Percentiles rank a stretch among this genome's conserved stretches.
These are phyloP conservation scores for Trichomonascus vanleenenianus DNA, from an alignment of 805 yeast species.

Conservation along the genomic window DNA sequence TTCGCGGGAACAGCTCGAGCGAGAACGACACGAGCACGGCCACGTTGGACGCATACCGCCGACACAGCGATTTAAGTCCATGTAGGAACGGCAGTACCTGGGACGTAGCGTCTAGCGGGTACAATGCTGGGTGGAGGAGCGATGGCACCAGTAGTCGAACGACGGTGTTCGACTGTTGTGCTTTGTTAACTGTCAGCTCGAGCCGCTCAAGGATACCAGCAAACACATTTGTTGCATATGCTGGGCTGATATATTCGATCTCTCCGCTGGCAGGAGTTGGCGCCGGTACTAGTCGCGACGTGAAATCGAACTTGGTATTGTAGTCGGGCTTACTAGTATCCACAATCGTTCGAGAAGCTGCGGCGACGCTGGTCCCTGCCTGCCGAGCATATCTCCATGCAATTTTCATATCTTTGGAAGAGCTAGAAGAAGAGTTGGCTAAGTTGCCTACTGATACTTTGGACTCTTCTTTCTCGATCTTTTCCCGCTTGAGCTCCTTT, in stretches of 20 bases:
- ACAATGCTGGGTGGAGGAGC: constrained; percentile 72
- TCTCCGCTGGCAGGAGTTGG: constrained; percentile 47
- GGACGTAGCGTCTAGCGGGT: constrained; percentile 42
- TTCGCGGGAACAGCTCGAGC: constrained; percentile 56
- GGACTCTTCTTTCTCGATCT: constrained; percentile 28
- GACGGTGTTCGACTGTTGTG: constrained; percentile 31
- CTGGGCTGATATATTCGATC: constrained; percentile 45
- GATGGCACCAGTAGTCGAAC: constrained; percentile 68
- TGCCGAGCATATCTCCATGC: constrained; percentile 85
- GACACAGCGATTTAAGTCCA: constrained; percentile 45
- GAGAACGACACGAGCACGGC: constrained; percentile 51
- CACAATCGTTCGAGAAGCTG: background rate
- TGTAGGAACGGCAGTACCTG: constrained; percentile 55
- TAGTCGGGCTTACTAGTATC: constrained; percentile 43
- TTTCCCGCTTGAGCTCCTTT: constrained; percentile 30
- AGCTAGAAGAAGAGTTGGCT: background rate
- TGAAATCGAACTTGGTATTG: constrained; percentile 66
- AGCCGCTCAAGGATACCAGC: constrained; percentile 12
- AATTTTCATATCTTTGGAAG: constrained; percentile 46
- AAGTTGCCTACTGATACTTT: constrained; percentile 1
- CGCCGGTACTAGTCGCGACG: constrained; percentile 59
- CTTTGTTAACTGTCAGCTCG: constrained; percentile 9
- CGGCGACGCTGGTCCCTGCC: constrained; percentile 15
- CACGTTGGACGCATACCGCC: constrained; percentile 39
- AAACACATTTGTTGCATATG: constrained; percentile 18